Evolutionary conservation across 805 yeast genomes (phyloP), one percentile per base, ranked within the genome.

Genomic region (Saturnispora serradocipensis): DNA sequence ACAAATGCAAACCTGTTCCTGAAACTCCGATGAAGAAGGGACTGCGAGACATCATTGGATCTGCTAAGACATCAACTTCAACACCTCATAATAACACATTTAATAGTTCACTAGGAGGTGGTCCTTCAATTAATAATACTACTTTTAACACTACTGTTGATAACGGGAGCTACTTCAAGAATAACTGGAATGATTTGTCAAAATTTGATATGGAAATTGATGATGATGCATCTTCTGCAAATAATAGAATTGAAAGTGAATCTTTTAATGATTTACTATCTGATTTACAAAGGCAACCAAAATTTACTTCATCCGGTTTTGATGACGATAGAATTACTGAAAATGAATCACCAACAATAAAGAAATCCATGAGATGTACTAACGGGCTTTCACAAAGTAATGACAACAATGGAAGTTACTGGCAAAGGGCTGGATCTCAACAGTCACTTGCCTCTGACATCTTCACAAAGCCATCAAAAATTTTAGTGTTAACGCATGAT

Each of bases 1-100:
- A 42, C 16, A 34, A 34, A 32, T 43, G 55, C 8, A 64, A 71
- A 35, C 59, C 61, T 15, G 78, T 81, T 59, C 86, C 86, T 1
- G 85, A 81, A 52, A 81, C 86, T 0, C 86, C 86, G 2, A 78
- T 82, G 63, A 81, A 81, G 55, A 70, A 67, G 54, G 77, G 78
- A 3, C 65, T 65, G 3, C 58, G 58, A 16, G 67, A 65, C 45
- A 55, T 61, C 30, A 61, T 59, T 40, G 62, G 61, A 11, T 54
- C 67, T 3, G 35, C 9, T 10, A 48, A 20, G 10, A 38, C 46
- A n/a, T 43, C 48, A 27, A 48, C 49, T 32, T 46, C 53, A 32
- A 39, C 24, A 20, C 43, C 50, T 3, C 42, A 44, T 35, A 49
- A 46, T 39, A 16, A 53, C 16, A 49, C 54, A 11, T 48, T 42